Evolutionary conservation across 305 asterid species (phyloP).

Genomic region (Vinca major): DNA sequence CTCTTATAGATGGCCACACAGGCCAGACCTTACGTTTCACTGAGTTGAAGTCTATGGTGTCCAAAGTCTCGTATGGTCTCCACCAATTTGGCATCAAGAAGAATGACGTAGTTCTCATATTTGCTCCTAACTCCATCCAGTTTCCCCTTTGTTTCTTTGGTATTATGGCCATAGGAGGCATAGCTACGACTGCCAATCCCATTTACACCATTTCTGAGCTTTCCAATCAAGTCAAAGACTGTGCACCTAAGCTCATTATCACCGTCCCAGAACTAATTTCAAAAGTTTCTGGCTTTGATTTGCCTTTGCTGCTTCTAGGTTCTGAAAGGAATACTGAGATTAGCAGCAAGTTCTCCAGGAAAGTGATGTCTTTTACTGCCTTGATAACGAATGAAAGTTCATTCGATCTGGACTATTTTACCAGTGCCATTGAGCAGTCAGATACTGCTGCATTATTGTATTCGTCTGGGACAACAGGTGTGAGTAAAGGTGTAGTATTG

Average conservation of each 20-base stretch:
- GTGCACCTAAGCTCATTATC: slow-evolving; percentile 52
- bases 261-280: slow-evolving; percentile 51
- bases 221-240: slow-evolving; percentile 64
- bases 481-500: slow-evolving; percentile 75
- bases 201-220: slow-evolving; percentile 55
- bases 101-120: slow-evolving; percentile 64
- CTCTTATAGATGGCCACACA: slow-evolving; percentile 51
- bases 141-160: slow-evolving; percentile 65
- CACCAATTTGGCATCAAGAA: slow-evolving; percentile 48
- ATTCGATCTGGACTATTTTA: slow-evolving; percentile 25
- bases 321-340: slow-evolving; percentile 1
- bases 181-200: slow-evolving; percentile 79
- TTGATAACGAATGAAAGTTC: slow-evolving; percentile 42
- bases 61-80: slow-evolving; percentile 46
- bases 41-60: slow-evolving; percentile 46
- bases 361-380: slow-evolving; percentile 29
- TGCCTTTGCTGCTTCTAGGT: slow-evolving; percentile 52
- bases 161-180: slow-evolving; percentile 51
- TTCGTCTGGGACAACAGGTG: slow-evolving; percentile 90
- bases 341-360: slow-evolving; percentile 1
- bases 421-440: slow-evolving; percentile 29
- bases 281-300: slow-evolving; percentile 42
- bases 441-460: slow-evolving; percentile 74
- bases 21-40: slow-evolving; percentile 41
- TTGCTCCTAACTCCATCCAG: slow-evolving; percentile 64